Percentiles rank a stretch among this genome's conserved stretches.
Evolutionary conservation across 208 protist genomes (phyloP).

Genomic region (Acanthamoeba castellanii): DNA sequence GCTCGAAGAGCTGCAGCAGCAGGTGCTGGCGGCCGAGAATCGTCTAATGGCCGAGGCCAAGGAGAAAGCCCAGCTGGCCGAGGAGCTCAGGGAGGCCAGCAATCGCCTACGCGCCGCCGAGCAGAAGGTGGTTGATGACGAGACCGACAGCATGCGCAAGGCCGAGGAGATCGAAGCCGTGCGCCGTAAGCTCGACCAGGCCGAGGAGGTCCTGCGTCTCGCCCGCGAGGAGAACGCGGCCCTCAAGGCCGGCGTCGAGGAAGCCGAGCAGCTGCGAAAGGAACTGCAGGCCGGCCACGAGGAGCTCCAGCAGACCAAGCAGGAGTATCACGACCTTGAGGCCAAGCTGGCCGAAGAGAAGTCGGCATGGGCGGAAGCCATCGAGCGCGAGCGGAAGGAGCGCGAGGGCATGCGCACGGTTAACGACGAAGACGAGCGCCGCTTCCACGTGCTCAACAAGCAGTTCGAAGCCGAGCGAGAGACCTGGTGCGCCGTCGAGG

Average conservation of each 20-base stretch:
- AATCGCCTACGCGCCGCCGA: background rate
- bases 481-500: background rate
- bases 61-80: background rate
- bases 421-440: background rate
- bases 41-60: background rate
- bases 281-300: background rate
- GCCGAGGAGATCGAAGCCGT: background rate
- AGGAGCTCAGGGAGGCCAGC: background rate
- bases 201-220: background rate
- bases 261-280: background rate
- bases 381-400: slow-evolving; percentile 19
- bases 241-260: background rate
- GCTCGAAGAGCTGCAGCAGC: background rate
- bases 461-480: slow-evolving; percentile 20
- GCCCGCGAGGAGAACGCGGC: slow-evolving; percentile 8
- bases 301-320: background rate
- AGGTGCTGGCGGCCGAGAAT: background rate
- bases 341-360: slow-evolving; percentile 10
- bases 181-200: background rate
- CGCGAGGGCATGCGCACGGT: background rate
- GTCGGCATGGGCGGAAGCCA: background rate
- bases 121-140: background rate
- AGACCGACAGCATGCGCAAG: background rate
- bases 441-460: slow-evolving; percentile 4
- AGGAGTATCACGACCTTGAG: slow-evolving; percentile 2